Base-by-base conservation (phyloP, 2,329 filamentous ascomycete species). In the Penicillium sp. region DNA sequence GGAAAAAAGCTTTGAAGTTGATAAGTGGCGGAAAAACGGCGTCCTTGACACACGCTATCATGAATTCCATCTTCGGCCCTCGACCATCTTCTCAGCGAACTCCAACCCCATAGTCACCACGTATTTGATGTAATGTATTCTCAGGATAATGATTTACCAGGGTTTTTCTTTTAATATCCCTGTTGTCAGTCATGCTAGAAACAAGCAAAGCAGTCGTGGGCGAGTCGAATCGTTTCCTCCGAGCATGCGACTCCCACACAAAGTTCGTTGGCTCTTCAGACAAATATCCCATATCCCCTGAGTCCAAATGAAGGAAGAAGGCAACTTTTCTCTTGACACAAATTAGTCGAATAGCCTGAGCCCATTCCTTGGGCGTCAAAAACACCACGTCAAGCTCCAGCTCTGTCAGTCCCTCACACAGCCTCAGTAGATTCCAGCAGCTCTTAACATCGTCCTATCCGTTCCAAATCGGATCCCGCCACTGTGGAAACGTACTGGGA, bases 1-100 rank as follows among this genome's bases (percentile, higher is more conserved):
- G 58, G 61, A 38, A 40, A 56, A 26, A 63, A 61, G 38, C 35
- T 66, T 16, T 66, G 22, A 61, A 34, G 20, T 31, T 43, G 32
- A 32, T n/a, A 11, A 16, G 8, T 34, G n/a, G 20, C 7, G 45
- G 10, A 14, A 31, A n/a, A n/a, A 8, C 14, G 6, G 6, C 14
- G 26, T 14, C 3, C 26, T 43, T 50, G 9, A n/a, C 29, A 8
- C 24, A 31, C 3, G 24, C 13, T 24, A 43, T 32, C 26, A 43
- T 43, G 48, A 34, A 43, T 24, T 20, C 38, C 20, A 16, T 14
- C 2, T 24, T 42, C 38, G 29, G 16, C 20, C 29, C 22, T 35
- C 16, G 10, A 35, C 35, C 38, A 51, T 44, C 9, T 35, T 31
- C 20, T 34, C 29, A 1, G 10, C 35, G 7, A 35, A 44, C 5